Base-by-base conservation (phyloP, 208 protist species). In the Novymonas esmeraldas region DNA sequence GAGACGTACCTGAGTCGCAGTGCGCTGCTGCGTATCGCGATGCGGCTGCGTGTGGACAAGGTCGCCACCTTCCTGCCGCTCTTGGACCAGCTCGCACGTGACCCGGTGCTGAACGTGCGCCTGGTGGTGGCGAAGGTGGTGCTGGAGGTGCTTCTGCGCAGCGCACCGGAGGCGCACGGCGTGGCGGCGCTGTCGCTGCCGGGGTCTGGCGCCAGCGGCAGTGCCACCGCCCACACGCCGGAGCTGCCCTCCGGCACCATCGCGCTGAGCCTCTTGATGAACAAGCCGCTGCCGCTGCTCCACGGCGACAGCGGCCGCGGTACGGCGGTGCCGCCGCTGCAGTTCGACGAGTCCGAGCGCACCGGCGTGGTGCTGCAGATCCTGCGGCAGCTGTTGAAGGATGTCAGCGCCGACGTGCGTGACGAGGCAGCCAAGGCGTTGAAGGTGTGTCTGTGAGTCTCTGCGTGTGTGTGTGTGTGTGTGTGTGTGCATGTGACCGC, bases 381-480 rank as follows among this genome's bases (percentile, higher is more conserved):
- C 7, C 60, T 95, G 49, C 79, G 87, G 20, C 58, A 86, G 48
- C 74, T 95, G 58, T 44, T 95, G 58, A 80, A 92, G 55, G 90
- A 95, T 60, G 60, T 76, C 22, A 84, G 82, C 38, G 50, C 52
- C 4, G 87, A 95, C 64, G 87, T 95, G 16, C 84, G 90, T 16
- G 74, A 95, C 55, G 84, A 93, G 57, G 90, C 90, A 1, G 83
- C 87, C 6, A 83, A 85, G 62, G 90, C 90, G 22, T 56, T 95
- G 66, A 70, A 83, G 65, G 54, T 93, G 18, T 93, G 87, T 54
- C 91, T 92, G 34, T 95, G 78, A 64, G 13, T 46, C 1, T 36
- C 0, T 16, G 31, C 14, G 7, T 49, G 18, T n/a, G 26, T 42
- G 7, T 59, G n/a, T 20, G 10, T 29, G 11, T 54, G 31, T 68